Base-by-base conservation (phyloP, 108 stramenopile species). In the Skeletonema marinoi region DNA sequence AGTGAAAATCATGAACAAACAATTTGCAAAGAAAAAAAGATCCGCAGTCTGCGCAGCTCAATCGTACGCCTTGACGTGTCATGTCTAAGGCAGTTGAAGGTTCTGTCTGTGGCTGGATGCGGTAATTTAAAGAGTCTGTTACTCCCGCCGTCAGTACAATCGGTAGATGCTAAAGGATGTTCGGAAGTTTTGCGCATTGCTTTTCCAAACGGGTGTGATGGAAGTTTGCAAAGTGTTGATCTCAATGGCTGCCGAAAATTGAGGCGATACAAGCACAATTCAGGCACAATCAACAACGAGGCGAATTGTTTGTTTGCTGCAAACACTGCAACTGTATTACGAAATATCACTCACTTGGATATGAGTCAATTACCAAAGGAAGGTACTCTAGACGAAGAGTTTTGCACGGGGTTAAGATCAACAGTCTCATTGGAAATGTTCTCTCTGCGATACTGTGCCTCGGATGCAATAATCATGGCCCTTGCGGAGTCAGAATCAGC, bases 401-500 rank as follows among this genome's bases (percentile, higher is more conserved):
- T 65, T 58, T 58, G 64, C 64, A 65, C 4, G 10, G 19, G 54
- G 38, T 21, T 65, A 65, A 61, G 58, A 59, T 51, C 54, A 17
- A 46, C 64, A 19, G 58, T 19, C 42, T 19, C 51, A 19, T 59
- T 65, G 10, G 14, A 58, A 65, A 58, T 21, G 58, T 51, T 65
- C 16, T 65, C 64, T 51, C 16, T 65, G 58, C 64, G 64, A 65
- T 65, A 65, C 3, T 51, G 19, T 51, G 64, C 64, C 19, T 21
- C 64, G 19, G 46, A 65, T 25, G 64, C 64, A 51, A 25, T 65
- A 4, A 51, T 65, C 64, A n/a, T 61, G 9, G 64, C 64, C 64
- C 64, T 65, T 19, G 64, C 64, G 6, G 54, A 59, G 51, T 50
- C 56, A 16, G 56, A 19, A 51, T 65, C 64, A 59, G 64, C 64